These are phyloP conservation scores for Erysimum cheiranthoides DNA, from an alignment of 345 rosid genomes.

Conservation along the genomic window DNA sequence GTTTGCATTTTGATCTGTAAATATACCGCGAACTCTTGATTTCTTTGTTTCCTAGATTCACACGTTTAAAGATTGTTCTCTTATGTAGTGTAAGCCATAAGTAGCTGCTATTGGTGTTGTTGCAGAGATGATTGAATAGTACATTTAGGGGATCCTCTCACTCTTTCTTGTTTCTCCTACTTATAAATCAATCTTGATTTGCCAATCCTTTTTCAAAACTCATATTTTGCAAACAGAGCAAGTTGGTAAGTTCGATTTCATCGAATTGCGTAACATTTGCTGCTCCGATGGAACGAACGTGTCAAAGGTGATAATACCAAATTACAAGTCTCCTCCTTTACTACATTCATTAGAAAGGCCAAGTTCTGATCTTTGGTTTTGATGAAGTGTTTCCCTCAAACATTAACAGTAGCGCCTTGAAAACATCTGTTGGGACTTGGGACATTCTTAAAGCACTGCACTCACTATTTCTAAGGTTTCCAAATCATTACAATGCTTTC, in stretches of 20 bases:
- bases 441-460: not conserved
- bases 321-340: not conserved
- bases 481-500: not conserved
- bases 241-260: not conserved
- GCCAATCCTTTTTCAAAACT: not conserved
- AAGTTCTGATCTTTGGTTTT: not conserved
- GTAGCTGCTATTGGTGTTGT: not conserved
- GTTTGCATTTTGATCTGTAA: conserved; percentile 37
- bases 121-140: not conserved
- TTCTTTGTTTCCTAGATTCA: conserved; percentile 2
- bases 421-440: not conserved
- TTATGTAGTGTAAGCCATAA: not conserved
- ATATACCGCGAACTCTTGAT: conserved; percentile 14
- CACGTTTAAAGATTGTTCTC: not conserved
- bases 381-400: not conserved
- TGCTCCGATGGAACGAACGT: not conserved
- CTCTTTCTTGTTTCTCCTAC: not conserved
- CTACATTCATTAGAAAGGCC: not conserved
- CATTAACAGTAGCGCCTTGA: not conserved
- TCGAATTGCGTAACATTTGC: not conserved
- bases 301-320: not conserved
- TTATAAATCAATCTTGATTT: not conserved
- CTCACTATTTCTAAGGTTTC: too few species aligned
- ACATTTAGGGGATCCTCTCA: not conserved
- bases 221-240: not conserved